Conservation (phyloP, 148 eudicot species). For the Persicaria tinctoria region DNA sequence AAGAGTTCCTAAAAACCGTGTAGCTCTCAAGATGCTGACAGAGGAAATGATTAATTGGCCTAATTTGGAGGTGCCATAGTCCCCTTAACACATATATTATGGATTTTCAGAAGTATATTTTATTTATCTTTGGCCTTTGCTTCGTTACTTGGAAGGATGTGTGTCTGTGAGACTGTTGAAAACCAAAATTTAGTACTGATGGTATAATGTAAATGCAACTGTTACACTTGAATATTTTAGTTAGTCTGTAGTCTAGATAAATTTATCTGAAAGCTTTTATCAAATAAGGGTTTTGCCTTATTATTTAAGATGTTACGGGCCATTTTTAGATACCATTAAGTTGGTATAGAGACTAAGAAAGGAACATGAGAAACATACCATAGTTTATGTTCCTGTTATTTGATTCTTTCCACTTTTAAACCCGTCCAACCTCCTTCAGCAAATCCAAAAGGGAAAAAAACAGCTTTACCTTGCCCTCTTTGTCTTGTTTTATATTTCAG, state of each 20-base stretch:
- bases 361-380: not conserved
- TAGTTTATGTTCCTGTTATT: not conserved
- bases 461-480: not conserved
- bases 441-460: not conserved
- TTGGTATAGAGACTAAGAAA: not conserved
- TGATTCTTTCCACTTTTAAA: not conserved
- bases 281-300: not conserved
- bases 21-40: slow-evolving; percentile 62
- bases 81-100: not conserved
- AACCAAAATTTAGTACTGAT: not conserved
- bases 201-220: not conserved
- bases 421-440: not conserved
- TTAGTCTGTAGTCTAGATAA: not conserved
- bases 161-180: not conserved
- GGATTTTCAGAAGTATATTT: not conserved
- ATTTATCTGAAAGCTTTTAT: not conserved
- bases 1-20: slow-evolving; percentile 53
- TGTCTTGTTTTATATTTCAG: not conserved
- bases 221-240: not conserved
- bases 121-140: not conserved
- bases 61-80: slow-evolving; percentile 63
- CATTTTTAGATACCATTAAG: not conserved
- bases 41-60: slow-evolving; percentile 92
- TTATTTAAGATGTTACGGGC: not conserved
- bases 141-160: not conserved